Base-by-base conservation (phyloP, 2,329 filamentous ascomycete genomes). In the Colletotrichum sp. region DNA sequence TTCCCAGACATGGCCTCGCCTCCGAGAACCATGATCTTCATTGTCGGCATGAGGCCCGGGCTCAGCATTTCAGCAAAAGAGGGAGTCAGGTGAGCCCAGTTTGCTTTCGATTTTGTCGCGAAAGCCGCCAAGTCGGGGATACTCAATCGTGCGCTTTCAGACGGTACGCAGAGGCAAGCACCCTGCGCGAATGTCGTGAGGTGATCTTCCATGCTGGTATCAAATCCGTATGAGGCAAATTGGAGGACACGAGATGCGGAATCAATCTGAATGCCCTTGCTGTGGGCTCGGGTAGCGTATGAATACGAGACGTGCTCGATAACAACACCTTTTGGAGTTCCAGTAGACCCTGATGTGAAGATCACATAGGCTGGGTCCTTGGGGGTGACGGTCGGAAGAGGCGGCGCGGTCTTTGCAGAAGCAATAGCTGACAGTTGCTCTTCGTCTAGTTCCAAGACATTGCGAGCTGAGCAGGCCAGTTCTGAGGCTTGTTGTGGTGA, bases 91-190 rank as follows among this genome's bases (percentile, higher is more conserved):
- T 86, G 84, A 2, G 87, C 87, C 84, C 88, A 87, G 75, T 89
- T 89, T 64, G 87, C 85, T 3, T 82, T 80, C 8, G 71, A 36
- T 4, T 24, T 65, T 2, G 44, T 49, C 4, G 66, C 39, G 16
- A 76, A 76, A 2, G n/a, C 39, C 1, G 64, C 59, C 4, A 76
- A 32, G 71, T 91, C 87, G 2, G n/a, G 55, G 3, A 63, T 26
- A 69, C 88, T 86, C 59, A 89, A 79, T 15, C 89, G 83, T 70
- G 90, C 87, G 5, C 86, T 80, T 3, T 88, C 84, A 9, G 88
- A 87, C 0, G 92, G 91, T 0, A 93, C 85, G 75, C 91, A 93
- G 12, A 93, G 85, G 71, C 90, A 92, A 0, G 89, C 91, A n/a
- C 92, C 92, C n/a, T 87, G 82, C 12, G 89, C 84, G 7, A 93